Evolutionary conservation across 2,329 filamentous ascomycete genomes (phyloP), one percentile per base, ranked within the genome.

Genomic region (Fusarium buharicum): DNA sequence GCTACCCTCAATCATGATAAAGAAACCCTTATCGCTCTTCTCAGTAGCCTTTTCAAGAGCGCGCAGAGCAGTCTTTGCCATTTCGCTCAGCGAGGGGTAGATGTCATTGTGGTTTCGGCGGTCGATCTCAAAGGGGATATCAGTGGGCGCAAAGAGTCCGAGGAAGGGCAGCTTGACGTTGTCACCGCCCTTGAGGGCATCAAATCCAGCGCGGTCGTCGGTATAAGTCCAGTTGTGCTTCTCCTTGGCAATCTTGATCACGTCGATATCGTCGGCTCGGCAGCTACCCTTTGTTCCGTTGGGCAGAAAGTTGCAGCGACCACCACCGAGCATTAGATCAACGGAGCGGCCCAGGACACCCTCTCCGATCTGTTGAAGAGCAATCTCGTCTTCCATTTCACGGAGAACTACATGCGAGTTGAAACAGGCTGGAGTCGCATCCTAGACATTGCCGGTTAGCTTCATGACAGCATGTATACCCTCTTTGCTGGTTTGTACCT

Each of bases 1-100:
- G 70, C 92, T 96, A 5, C 93, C 95, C 77, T 99, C 95, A 59
- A 99, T 96, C 94, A 99, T 97, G 69, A 99, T 82, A 78, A 99
- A 99, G 82, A 98, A 99, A 5, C 95, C 95, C 76, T 96, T 88
- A 37, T 98, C 92, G 61, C 86, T 92, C 72, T 93, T 82, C 71
- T 86, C 82, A 0, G 95, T 97, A 0, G 93, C 95, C 56, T 88
- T 87, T 61, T 90, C 90, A 20, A 99, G 84, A 1, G 91, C 88
- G 13, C 84, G 86, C 60, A 99, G 81, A 1, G 95, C 94, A 14
- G 91, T 92, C 67, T 84, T 83, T 9, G 94, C 87, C 93, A 97
- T 98, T 77, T 97, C 93, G 73, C 91, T 90, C 36, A 99, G 81
- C 14, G 92, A 94, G 4, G 95, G 95, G 73, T 97, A 98, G 27